Percentiles rank a stretch among this genome's conserved stretches.
These are phyloP conservation scores for Plenodomus lindquistii DNA, from an alignment of 2,329 filamentous ascomycete genomes.

Conservation along the genomic window DNA sequence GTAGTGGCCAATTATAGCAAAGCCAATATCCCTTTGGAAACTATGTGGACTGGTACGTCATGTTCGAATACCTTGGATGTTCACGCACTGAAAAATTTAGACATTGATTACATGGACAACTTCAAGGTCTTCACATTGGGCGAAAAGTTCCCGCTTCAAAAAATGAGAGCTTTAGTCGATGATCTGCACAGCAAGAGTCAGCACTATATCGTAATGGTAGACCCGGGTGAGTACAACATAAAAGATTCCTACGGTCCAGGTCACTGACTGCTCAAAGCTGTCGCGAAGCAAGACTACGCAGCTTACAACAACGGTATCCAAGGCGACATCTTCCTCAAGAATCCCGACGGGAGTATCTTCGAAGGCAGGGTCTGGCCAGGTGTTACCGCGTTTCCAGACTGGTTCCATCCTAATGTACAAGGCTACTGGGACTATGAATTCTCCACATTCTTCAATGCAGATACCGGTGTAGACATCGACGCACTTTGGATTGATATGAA, in stretches of 20 bases:
- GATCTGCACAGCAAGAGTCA: conserved; percentile 68
- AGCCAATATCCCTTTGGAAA: conserved; percentile 68
- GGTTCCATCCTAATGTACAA: conserved; percentile 69
- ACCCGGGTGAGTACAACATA: conserved; percentile 51
- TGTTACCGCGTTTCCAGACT: conserved; percentile 72
- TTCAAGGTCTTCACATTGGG: conserved; percentile 67
- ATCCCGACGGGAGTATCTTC: conserved; percentile 59
- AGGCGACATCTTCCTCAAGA: conserved; percentile 57
- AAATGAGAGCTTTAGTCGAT: conserved; percentile 66
- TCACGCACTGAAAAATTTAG: conserved; percentile 15
- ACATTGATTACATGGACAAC: conserved; percentile 69
- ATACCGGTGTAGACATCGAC: conserved; percentile 72
- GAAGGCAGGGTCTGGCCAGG: conserved; percentile 77
- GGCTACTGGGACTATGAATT: conserved; percentile 74
- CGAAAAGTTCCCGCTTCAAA: conserved; percentile 61
- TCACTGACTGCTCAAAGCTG: conserved; percentile 57
- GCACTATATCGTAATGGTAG: conserved; percentile 78
- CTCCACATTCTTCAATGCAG: conserved; percentile 63
- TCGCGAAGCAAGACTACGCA: conserved; percentile 52
- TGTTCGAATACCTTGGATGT: neutral
- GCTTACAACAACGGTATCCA: conserved; percentile 66
- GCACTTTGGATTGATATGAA: conserved; percentile 54
- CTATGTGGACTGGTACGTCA: conserved; percentile 70
- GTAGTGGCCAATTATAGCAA: conserved; percentile 68
- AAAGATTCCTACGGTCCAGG: neutral